Conservation (phyloP, 257 asterid genomes). For the Lithospermum erythrorhizon region DNA sequence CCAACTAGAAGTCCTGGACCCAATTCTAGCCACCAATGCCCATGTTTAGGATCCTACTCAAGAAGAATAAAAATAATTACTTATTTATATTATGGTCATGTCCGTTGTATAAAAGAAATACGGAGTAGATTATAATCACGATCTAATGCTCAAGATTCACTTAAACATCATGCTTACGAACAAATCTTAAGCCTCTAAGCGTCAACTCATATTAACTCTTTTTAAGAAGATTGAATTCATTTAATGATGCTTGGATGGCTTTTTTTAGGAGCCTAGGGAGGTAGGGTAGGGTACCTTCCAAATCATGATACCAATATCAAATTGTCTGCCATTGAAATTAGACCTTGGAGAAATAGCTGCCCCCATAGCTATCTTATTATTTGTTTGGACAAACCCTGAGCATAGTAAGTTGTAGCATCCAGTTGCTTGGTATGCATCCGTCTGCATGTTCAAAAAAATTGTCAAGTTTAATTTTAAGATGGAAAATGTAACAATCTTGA, state of each 20-base stretch:
- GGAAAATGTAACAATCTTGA: too few species aligned
- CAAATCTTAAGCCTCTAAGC: too few species aligned
- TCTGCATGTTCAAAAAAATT: slow-evolving; percentile 22
- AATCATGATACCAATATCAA: slow-evolving; percentile 79
- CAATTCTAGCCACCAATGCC: slow-evolving; percentile 96
- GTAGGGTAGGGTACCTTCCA: slow-evolving; percentile 59
- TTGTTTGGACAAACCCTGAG: slow-evolving; percentile 84
- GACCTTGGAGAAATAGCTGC: slow-evolving; percentile 97
- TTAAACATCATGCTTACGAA: too few species aligned
- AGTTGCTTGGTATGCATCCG: slow-evolving; percentile 93
- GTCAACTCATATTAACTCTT: too few species aligned
- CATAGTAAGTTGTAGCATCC: slow-evolving; percentile 89
- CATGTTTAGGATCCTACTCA: slow-evolving; percentile 80
- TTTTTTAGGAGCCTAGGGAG: background rate
- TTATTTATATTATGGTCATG: too few species aligned
- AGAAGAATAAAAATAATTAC: background rate
- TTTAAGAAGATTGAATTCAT: background rate
- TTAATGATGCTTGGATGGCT: background rate
- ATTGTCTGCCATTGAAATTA: slow-evolving; percentile 46
- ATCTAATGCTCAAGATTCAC: too few species aligned
- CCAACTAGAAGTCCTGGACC: slow-evolving; percentile 77
- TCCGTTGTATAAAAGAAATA: too few species aligned
- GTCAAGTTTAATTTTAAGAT: too few species aligned
- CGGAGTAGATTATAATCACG: too few species aligned
- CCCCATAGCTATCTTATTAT: slow-evolving; percentile 82